Percentiles rank a stretch among this genome's conserved stretches.
phyloP scores from a whole-genome alignment of 2,329 filamentous ascomycete species.

The Neurospora sp. region DNA sequence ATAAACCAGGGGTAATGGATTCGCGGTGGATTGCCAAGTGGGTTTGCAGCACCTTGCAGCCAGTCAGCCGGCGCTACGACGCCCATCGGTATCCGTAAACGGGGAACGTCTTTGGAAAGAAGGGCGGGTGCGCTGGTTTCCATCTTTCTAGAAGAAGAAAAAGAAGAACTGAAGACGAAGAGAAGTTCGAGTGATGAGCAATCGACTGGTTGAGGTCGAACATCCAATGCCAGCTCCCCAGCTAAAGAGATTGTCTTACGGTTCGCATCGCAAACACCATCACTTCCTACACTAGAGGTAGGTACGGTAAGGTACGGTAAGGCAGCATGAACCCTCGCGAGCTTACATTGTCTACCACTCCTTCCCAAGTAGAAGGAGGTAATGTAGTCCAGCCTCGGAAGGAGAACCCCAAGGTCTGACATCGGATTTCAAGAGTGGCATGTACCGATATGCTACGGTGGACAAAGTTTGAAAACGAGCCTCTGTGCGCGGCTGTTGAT shows the following conservation, averaged over 20 bases:
- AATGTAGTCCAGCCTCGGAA: not conserved
- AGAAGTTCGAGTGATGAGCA: not conserved
- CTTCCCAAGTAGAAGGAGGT: not conserved
- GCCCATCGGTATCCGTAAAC: not conserved
- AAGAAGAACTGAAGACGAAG: not conserved
- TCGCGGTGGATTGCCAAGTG: not conserved
- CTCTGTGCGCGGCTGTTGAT: not conserved
- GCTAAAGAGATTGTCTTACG: not conserved
- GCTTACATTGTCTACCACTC: not conserved
- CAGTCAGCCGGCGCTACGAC: not conserved
- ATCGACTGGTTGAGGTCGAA: not conserved
- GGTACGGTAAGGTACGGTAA: not conserved
- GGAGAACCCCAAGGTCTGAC: not conserved
- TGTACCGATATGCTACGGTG: not conserved
- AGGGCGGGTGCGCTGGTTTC: not conserved
- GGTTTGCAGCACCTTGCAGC: not conserved
- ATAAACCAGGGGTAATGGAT: not conserved
- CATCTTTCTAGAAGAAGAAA: not conserved
- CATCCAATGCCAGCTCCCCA: not conserved
- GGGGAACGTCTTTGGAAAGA: not conserved
- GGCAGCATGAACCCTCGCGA: not conserved
- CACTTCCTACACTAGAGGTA: not conserved
- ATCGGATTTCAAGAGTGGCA: not conserved
- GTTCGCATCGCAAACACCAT: not conserved
- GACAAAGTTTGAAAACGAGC: not conserved